These are phyloP conservation scores for Colletotrichum brevisporum DNA, from an alignment of 2,329 filamentous ascomycete species.

Conservation along the genomic window DNA sequence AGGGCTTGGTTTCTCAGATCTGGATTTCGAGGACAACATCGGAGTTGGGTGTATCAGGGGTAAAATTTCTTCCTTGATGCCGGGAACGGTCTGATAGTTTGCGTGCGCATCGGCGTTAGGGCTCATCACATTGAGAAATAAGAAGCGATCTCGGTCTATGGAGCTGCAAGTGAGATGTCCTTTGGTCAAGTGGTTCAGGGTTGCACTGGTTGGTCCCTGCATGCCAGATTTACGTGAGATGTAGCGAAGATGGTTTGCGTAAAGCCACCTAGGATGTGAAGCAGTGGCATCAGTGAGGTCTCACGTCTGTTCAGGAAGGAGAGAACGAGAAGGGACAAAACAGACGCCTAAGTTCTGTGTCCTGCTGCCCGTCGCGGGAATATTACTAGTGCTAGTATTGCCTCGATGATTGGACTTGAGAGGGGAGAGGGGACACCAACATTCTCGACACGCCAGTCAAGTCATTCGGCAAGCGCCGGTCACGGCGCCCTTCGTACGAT, in stretches of 20 bases:
- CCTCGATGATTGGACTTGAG: neutral
- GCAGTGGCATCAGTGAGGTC: too few species aligned
- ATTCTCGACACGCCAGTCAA: slow-evolving; percentile 3
- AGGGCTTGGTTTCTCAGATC: neutral
- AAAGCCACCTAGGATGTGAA: neutral
- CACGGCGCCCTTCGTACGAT: slow-evolving; percentile 24
- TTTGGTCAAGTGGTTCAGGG: too few species aligned
- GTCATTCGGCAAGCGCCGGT: slow-evolving; percentile 3
- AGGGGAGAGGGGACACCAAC: neutral
- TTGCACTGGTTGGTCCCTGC: neutral
- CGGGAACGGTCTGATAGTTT: slow-evolving; percentile 7
- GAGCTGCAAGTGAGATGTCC: neutral
- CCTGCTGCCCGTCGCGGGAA: slow-evolving; percentile 11
- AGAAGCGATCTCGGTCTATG: slow-evolving; percentile 4
- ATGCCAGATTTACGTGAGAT: slow-evolving; percentile 4
- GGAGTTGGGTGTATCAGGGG: slow-evolving; percentile 25
- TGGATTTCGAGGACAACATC: neutral
- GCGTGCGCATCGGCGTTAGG: slow-evolving; percentile 19
- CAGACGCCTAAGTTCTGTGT: too few species aligned
- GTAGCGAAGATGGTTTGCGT: slow-evolving; percentile 1
- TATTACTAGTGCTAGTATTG: slow-evolving; percentile 3
- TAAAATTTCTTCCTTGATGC: too few species aligned
- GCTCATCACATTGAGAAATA: neutral
- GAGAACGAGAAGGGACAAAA: neutral
- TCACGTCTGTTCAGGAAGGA: too few species aligned